Evolutionary conservation across 1,139 yeast species (phyloP), one percentile per base, ranked within the genome.

Genomic region (Diutina catenulata): DNA sequence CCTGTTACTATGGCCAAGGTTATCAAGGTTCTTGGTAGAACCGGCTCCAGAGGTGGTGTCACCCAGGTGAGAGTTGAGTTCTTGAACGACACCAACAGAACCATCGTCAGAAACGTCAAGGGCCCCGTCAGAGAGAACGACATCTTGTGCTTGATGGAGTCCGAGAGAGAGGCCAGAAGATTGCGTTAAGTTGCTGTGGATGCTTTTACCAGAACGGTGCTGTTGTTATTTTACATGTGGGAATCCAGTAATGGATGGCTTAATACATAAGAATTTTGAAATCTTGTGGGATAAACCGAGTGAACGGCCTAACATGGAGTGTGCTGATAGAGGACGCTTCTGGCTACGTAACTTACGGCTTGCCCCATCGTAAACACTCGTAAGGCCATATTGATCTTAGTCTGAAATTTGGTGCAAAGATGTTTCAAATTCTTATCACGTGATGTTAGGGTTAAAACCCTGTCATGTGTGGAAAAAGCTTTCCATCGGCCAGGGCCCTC

Each of bases 31-130:
- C 80, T 91, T 71, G 97, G 97, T 69, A 87, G 97, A 76, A 88
- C 97, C 80, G 97, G 96, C 67, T 88, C 96, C 67, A 88, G 97
- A 78, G 98, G 98, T 81, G 97, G 96, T 81, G 98, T 91, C 73
- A 91, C 97, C 72, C 98, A 91, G 75, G 97, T 91, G 69, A 88
- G 98, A 74, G 97, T 91, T 62, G 97, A 91, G 74, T 91, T 91
- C 82, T 79, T 91, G 69, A 97, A 88, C 70, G 97, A 91, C 68
- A 74, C 94, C 60, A 75, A 95, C 69, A 87, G 97, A 80, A 83
- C 95, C 63, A 88, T 91, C 64, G 96, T 91, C 76, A 87, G 98
- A 82, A 91, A 91, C 80, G 98, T 91, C 70, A 91, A 80, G 76
- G 98, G 98, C 62, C 96, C 98, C 70, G 97, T 88, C 68, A 86